Conservation (phyloP, 2,329 filamentous ascomycete species). For the Pseudonectria foliicola region DNA sequence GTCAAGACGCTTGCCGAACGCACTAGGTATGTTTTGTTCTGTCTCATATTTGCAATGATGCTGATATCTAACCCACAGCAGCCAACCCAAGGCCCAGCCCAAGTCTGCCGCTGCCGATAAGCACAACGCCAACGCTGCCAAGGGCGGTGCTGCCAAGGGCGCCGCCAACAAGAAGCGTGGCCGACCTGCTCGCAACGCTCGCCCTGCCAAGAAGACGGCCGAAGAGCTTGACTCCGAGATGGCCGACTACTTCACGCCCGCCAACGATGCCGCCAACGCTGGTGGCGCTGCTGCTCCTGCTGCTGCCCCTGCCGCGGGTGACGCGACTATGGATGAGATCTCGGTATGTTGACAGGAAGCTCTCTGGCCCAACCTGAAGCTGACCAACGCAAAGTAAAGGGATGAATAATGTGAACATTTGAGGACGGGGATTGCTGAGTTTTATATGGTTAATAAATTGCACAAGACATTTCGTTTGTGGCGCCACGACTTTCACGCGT, state of each 20-base stretch:
- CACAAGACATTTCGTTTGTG: slow-evolving; percentile 14
- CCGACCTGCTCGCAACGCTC: slow-evolving; percentile 45
- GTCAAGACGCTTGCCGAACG: slow-evolving; percentile 74
- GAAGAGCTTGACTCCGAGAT: slow-evolving; percentile 97
- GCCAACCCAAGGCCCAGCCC: slow-evolving; percentile 46
- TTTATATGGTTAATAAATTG: slow-evolving; percentile 13
- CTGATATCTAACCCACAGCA: slow-evolving; percentile 13
- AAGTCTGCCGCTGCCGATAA: slow-evolving; percentile 77
- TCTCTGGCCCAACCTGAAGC: background rate
- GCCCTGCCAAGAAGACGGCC: slow-evolving; percentile 76
- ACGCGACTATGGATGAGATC: slow-evolving; percentile 62
- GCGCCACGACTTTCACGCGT: slow-evolving; percentile 5
- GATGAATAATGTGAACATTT: background rate
- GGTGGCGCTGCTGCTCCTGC: slow-evolving; percentile 40
- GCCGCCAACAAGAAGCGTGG: slow-evolving; percentile 48
- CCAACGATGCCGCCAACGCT: slow-evolving; percentile 35
- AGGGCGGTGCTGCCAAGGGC: slow-evolving; percentile 36
- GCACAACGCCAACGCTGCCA: slow-evolving; percentile 45
- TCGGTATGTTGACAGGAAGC: slow-evolving; percentile 27
- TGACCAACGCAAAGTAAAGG: slow-evolving; percentile 3
- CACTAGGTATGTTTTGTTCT: slow-evolving; percentile 49
- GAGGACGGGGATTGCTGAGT: slow-evolving; percentile 2
- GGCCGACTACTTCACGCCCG: slow-evolving; percentile 78
- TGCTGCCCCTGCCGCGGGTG: slow-evolving; percentile 41
- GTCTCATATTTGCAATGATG: background rate